These are phyloP conservation scores for Ogataea degrootiae DNA, from an alignment of 805 yeast genomes.

Conservation along the genomic window DNA sequence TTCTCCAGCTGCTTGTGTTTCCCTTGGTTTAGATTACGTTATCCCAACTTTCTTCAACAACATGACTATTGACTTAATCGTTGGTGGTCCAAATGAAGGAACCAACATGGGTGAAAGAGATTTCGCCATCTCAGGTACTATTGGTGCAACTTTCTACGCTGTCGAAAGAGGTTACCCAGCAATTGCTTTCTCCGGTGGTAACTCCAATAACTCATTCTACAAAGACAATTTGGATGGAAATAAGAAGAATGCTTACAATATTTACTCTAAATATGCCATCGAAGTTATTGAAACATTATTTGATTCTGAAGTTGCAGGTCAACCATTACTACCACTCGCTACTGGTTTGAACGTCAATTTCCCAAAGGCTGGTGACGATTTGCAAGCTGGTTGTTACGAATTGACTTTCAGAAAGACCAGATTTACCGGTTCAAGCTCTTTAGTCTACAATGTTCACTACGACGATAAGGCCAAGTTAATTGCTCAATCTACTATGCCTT, in stretches of 20 bases:
- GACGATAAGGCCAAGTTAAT: slow-evolving; percentile 36
- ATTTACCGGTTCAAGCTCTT: slow-evolving; percentile 38
- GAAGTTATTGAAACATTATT: slow-evolving; percentile 37
- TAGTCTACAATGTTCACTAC: slow-evolving; percentile 31
- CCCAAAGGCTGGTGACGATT: slow-evolving; percentile 41
- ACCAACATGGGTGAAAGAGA: slow-evolving; percentile 39
- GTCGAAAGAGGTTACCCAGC: slow-evolving; percentile 46
- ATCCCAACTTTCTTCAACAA: slow-evolving; percentile 42
- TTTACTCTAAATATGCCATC: slow-evolving; percentile 38
- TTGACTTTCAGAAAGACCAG: slow-evolving; percentile 43
- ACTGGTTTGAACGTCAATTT: slow-evolving; percentile 46
- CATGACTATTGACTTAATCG: slow-evolving; percentile 42
- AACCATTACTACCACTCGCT: slow-evolving; percentile 37
- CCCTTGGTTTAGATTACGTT: slow-evolving; percentile 43
- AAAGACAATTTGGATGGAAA: slow-evolving; percentile 41
- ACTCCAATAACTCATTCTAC: slow-evolving; percentile 44
- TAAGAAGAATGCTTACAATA: slow-evolving; percentile 37
- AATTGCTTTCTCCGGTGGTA: slow-evolving; percentile 49
- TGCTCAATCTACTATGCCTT: slow-evolving; percentile 12
- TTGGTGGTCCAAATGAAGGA: slow-evolving; percentile 53
- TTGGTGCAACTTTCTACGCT: slow-evolving; percentile 46
- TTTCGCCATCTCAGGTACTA: slow-evolving; percentile 45
- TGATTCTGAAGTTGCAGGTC: slow-evolving; percentile 33
- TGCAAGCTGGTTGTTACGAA: slow-evolving; percentile 32
- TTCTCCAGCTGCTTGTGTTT: slow-evolving; percentile 50